A percentile compares a stretch with the other conserved stretches of the same genome.
These are phyloP conservation scores for Aureobasidium sp. DNA, from an alignment of 2,329 filamentous ascomycete genomes.

Conservation along the genomic window DNA sequence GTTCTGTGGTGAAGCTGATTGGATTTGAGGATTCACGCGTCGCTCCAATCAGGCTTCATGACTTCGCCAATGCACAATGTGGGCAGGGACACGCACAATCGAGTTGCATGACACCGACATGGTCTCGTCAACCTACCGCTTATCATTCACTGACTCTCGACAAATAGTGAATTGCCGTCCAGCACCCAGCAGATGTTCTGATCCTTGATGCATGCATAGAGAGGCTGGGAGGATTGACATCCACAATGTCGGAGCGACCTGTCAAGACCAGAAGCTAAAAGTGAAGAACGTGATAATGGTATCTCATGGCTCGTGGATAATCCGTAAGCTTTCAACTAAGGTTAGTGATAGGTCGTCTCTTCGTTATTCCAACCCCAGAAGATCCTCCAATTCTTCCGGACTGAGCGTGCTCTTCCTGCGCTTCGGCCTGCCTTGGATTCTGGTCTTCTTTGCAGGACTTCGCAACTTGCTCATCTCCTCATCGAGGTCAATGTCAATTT, in stretches of 20 bases:
- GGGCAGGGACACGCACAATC: slow-evolving; percentile 12
- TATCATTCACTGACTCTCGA: slow-evolving; percentile 4
- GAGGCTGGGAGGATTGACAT: slow-evolving; percentile 1
- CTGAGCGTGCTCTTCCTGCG: slow-evolving; percentile 67
- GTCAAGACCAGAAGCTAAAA: neutral
- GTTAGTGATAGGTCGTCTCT: neutral
- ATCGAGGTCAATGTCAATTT: slow-evolving; percentile 41
- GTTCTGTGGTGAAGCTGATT: slow-evolving; percentile 12
- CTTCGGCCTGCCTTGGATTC: slow-evolving; percentile 50
- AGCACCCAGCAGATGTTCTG: neutral
- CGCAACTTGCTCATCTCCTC: slow-evolving; percentile 31
- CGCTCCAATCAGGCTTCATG: slow-evolving; percentile 7
- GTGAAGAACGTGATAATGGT: neutral
- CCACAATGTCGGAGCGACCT: neutral
- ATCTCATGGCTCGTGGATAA: slow-evolving; percentile 2
- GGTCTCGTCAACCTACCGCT: neutral
- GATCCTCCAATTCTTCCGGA: slow-evolving; percentile 63
- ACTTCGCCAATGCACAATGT: neutral
- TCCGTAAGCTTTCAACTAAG: slow-evolving; percentile 8
- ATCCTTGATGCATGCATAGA: neutral
- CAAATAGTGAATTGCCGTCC: neutral
- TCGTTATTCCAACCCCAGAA: slow-evolving; percentile 30
- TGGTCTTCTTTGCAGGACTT: slow-evolving; percentile 36
- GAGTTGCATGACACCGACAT: slow-evolving; percentile 13
- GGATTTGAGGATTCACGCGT: neutral